Evolutionary conservation across 495 filamentous ascomycete species (phyloP), one percentile per base, ranked within the genome.

Genomic region (Hypoxylon intermedium): DNA sequence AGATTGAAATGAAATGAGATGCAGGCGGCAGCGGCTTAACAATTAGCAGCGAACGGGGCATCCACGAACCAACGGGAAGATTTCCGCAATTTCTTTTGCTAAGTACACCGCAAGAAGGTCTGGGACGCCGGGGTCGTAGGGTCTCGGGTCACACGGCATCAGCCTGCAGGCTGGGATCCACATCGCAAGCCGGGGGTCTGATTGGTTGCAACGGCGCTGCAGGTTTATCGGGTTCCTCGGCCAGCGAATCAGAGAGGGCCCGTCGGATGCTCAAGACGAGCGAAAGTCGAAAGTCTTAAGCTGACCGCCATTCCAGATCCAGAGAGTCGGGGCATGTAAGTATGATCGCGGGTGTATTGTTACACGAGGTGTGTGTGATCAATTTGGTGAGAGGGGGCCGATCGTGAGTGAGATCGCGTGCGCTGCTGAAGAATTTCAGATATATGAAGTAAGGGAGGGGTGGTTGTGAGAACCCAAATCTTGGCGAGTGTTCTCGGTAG

Each of bases 61-160:
- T n/a, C 40, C 43, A 30, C 9, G 15, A n/a, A 50, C 54, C 53
- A 64, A 58, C 60, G 24, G 57, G 49, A 34, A 31, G 53, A 60
- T 50, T 60, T 53, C 42, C n/a, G 9, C 51, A 44, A 26, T 60
- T 34, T 46, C 26, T 21, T 58, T 21, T 63, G 68, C 33, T 63
- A 64, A 53, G 58, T 68, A 66, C 68, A 71, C 68, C 68, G 68
- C 65, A 71, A 71, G 59, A 63, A 60, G 38, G 37, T 23, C 26
- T 66, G 57, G 57, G 50, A 52, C 44, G 31, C 21, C 18, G 36
- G 21, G 26, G 50, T 63, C 23, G 46, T 46, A 54, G 48, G 59
- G 64, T 46, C 18, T 52, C 42, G 26, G 36, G 68, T 62, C 58
- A 56, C 58, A 63, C 53, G 38, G 21, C 48, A 46, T 37, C 37